Base-by-base conservation (phyloP, 2,329 filamentous ascomycete species). In the Geoglossum cookeanum region DNA sequence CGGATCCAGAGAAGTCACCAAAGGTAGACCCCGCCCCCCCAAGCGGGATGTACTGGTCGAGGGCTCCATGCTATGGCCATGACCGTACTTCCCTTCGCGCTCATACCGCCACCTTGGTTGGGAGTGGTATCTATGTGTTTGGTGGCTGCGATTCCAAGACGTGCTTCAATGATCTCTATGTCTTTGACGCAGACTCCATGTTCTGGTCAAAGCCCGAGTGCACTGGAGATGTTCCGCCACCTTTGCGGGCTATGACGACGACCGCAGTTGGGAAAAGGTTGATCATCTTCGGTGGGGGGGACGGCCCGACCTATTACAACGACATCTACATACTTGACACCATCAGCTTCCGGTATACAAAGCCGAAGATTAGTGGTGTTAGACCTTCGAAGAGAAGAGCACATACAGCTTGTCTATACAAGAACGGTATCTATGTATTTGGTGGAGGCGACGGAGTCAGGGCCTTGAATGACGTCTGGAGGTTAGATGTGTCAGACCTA, bases 31-130 rank as follows among this genome's bases (percentile, higher is more conserved):
- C 76, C 2, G 80, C 82, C 15, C 82, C 82, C 30, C 78, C 82
- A 17, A 82, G 79, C 54, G 82, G 81, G 63, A 85, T 85, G 81
- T 85, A 85, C 70, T 85, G 82, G 81, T 83, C 80, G 56, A 75
- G 74, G 39, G 81, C 81, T 8, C 78, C 77, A 6, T 74, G 78
- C n/a, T 84, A 81, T 2, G 82, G 82, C 30, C 71, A 74, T 30
- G 71, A 79, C 44, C 80, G 81, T 64, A 77, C 78, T 15, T 75
- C 78, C 29, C 69, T 85, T 58, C 76, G 82, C 57, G 82, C 82
- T 15, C 82, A 85, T 67, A 84, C 81, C 49, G 79, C 78, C 35
- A 83, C 81, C 22, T 70, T 84, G 35, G 72, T 85, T 47, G 81
- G 81, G 8, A 83, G 78, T 57, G 84, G 80, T 63, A 74, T 85